phyloP scores from a whole-genome alignment of 2,329 filamentous ascomycete genomes.

The Bimuria novae-zelandiae region DNA sequence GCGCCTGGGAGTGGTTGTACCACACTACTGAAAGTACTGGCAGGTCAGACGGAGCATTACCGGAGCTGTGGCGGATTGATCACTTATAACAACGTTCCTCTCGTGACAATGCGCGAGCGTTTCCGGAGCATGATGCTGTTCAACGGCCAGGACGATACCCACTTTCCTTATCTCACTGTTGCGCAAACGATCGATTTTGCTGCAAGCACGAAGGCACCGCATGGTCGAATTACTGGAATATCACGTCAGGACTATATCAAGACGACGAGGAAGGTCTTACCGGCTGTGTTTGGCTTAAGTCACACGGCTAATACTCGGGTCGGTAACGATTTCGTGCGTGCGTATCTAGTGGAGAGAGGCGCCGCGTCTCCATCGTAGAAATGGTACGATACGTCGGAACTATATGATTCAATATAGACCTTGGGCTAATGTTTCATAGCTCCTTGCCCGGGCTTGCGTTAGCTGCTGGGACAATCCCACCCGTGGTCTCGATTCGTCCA shows the following conservation, averaged over 20 bases:
- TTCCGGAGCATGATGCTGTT: not conserved
- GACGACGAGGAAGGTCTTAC: conserved; percentile 69
- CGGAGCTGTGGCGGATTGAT: too few relatives aligned
- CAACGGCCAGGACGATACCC: conserved; percentile 38
- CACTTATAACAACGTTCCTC: too few relatives aligned
- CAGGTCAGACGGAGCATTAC: too few relatives aligned
- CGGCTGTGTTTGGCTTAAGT: conserved; percentile 72
- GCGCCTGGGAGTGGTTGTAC: too few relatives aligned
- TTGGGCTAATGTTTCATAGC: not conserved
- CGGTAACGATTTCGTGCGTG: conserved; percentile 73
- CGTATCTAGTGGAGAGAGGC: conserved; percentile 69
- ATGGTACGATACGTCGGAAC: conserved; percentile 52
- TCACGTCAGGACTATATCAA: not conserved
- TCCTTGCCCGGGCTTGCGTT: not conserved
- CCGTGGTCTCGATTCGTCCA: conserved; percentile 63
- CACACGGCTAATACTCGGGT: conserved; percentile 71
- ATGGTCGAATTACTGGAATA: not conserved
- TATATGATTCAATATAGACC: not conserved
- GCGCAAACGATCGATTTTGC: conserved; percentile 67
- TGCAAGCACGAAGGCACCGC: conserved; percentile 12
- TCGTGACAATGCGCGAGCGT: too few relatives aligned
- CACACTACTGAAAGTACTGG: too few relatives aligned
- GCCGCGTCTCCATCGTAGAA: conserved; percentile 77
- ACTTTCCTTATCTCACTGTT: conserved; percentile 79
- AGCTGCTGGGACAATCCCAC: conserved; percentile 74